Percentiles rank a stretch among this genome's conserved stretches.
phyloP scores from a whole-genome alignment of 306 rosid species.

The Quercus wislizeni region DNA sequence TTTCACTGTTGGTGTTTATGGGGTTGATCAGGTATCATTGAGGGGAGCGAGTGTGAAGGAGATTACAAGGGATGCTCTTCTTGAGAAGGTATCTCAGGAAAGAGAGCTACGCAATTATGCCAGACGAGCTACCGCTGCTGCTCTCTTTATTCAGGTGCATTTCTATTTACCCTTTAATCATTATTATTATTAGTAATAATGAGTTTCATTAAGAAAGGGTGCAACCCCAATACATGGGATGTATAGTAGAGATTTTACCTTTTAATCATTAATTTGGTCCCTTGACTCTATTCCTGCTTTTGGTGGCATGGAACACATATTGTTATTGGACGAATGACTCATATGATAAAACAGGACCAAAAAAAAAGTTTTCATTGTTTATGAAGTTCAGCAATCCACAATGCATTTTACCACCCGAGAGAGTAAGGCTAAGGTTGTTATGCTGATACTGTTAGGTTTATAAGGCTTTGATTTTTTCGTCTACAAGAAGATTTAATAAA shows the following conservation, averaged over 20 bases:
- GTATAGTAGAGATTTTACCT: too few relatives aligned
- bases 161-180: not conserved
- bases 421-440: not conserved
- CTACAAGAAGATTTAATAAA: too few relatives aligned
- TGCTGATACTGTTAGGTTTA: not conserved
- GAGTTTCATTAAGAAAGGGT: too few relatives aligned
- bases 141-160: slow-evolving; percentile 83
- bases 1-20: not conserved
- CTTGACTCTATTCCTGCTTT: not conserved
- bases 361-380: not conserved
- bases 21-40: slow-evolving; percentile 64
- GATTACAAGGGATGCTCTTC: slow-evolving; percentile 90
- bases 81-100: slow-evolving; percentile 77
- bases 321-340: not conserved
- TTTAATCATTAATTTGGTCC: not conserved
- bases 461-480: not conserved
- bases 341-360: not conserved
- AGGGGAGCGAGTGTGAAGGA: slow-evolving; percentile 97
- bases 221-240: too few relatives aligned
- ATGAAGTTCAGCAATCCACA: not conserved
- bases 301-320: not conserved
- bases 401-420: not conserved
- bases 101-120: slow-evolving; percentile 88
- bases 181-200: too few relatives aligned
- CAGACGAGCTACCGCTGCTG: slow-evolving; percentile 74